phyloP scores from a whole-genome alignment of 148 eudicot species.

The Rheum nobile region DNA sequence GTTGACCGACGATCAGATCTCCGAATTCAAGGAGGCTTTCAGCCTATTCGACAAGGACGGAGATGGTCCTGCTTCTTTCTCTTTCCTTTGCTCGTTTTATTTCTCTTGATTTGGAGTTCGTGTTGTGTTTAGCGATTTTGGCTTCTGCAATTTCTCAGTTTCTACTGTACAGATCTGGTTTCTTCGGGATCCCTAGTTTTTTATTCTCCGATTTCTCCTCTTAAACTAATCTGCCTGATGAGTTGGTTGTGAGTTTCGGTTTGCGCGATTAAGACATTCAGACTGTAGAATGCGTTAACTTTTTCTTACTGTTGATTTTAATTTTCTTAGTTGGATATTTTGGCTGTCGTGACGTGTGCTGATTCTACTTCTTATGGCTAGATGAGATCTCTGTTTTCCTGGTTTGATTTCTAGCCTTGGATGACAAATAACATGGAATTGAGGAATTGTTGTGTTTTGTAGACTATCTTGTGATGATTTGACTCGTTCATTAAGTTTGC shows the following conservation, averaged over 20 bases:
- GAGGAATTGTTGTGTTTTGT: not conserved
- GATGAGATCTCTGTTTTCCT: not conserved
- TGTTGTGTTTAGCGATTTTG: not conserved
- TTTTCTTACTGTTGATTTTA: not conserved
- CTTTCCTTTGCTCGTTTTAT: not conserved
- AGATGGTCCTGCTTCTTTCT: constrained; percentile 15
- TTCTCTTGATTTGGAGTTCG: not conserved
- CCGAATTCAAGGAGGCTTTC: constrained; percentile 24
- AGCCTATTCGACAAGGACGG: constrained; percentile 26
- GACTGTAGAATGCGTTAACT: not conserved
- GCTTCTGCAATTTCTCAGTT: not conserved
- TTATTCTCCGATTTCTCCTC: not conserved
- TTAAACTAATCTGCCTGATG: not conserved
- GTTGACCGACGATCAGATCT: constrained; percentile 23
- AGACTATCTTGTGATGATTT: not conserved
- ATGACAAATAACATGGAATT: not conserved
- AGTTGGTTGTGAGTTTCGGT: not conserved
- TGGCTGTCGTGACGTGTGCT: not conserved
- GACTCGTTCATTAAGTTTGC: not conserved
- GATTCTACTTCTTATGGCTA: not conserved
- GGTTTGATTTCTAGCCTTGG: not conserved
- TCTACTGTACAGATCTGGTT: constrained; percentile 1
- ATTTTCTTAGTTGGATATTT: not conserved
- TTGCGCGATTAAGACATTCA: not conserved
- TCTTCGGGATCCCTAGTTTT: not conserved